Conservation (phyloP, 2,329 filamentous ascomycete genomes). For the Macroventuria anomochaeta region DNA sequence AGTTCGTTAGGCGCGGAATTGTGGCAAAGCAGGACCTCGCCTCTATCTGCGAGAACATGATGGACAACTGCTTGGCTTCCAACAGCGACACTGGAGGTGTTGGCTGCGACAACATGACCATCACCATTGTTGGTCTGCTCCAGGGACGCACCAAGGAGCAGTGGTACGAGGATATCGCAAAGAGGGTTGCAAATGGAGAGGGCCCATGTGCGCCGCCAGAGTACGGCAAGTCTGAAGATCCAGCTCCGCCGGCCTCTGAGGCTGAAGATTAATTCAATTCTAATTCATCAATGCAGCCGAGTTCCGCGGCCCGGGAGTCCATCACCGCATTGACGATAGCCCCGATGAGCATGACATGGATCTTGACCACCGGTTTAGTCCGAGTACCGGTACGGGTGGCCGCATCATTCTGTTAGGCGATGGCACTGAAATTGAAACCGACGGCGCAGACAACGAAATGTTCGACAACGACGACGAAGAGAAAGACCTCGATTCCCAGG, state of each 20-base stretch:
- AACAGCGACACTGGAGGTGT: slow-evolving; percentile 98
- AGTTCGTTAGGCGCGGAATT: slow-evolving; percentile 96
- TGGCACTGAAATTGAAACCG: slow-evolving; percentile 89
- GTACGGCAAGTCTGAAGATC: slow-evolving; percentile 82
- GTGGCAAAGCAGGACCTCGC: slow-evolving; percentile 94
- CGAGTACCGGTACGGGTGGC: slow-evolving; percentile 69
- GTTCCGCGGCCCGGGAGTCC: slow-evolving; percentile 58
- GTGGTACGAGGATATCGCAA: slow-evolving; percentile 96
- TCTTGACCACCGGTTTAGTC: slow-evolving; percentile 70
- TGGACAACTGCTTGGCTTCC: slow-evolving; percentile 98
- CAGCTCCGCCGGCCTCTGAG: slow-evolving; percentile 44
- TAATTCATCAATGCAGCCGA: slow-evolving; percentile 54
- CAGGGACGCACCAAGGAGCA: slow-evolving; percentile 93
- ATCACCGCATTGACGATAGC: slow-evolving; percentile 58
- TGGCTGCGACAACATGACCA: slow-evolving; percentile 99
- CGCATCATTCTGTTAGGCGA: slow-evolving; percentile 95
- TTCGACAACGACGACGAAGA: slow-evolving; percentile 90
- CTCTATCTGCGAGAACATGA: slow-evolving; percentile 99
- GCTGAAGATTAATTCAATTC: slow-evolving; percentile 44
- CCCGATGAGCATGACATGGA: slow-evolving; percentile 74
- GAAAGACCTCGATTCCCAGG: slow-evolving; percentile 84
- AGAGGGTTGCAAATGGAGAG: slow-evolving; percentile 93
- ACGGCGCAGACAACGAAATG: slow-evolving; percentile 90
- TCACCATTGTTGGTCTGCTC: slow-evolving; percentile 87
- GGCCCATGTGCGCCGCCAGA: slow-evolving; percentile 98